Percentiles rank a stretch among this genome's conserved stretches.
Conservation (phyloP, 257 asterid species). For the Eucommia ulmoides region DNA sequence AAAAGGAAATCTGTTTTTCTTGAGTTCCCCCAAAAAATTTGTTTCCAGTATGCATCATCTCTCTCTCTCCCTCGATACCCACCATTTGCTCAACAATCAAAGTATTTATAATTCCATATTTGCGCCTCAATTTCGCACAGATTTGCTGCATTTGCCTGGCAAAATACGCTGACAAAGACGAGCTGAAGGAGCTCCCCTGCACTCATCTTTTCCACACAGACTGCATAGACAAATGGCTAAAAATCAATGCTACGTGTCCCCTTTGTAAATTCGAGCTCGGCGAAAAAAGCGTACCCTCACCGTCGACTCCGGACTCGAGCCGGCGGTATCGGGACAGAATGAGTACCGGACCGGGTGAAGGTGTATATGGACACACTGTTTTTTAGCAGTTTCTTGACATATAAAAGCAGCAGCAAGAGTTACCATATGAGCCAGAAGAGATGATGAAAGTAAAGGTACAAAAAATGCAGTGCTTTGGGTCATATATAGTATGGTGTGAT, state of each 20-base stretch:
- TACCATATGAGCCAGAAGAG: too few relatives aligned
- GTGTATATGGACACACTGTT: background rate
- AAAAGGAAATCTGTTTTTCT: too few relatives aligned
- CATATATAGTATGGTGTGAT: too few relatives aligned
- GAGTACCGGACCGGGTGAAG: background rate
- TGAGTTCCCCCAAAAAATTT: too few relatives aligned
- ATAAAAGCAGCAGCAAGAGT: too few relatives aligned
- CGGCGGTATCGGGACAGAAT: background rate
- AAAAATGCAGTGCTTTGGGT: too few relatives aligned
- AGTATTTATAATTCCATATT: too few relatives aligned
- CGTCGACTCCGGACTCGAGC: background rate
- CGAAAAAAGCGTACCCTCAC: background rate
- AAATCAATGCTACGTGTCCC: slow-evolving; percentile 14
- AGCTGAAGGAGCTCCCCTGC: slow-evolving; percentile 13
- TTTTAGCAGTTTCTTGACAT: too few relatives aligned
- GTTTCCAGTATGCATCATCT: too few relatives aligned
- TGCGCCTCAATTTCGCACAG: background rate
- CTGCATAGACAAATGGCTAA: slow-evolving; percentile 13
- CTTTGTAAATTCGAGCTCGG: slow-evolving; percentile 9
- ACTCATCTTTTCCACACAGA: slow-evolving; percentile 9
- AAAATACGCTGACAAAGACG: slow-evolving; percentile 11
- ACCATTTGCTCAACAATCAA: too few relatives aligned
- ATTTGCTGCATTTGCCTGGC: slow-evolving; percentile 13
- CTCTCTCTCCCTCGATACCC: too few relatives aligned
- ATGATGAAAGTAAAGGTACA: too few relatives aligned